Conservation (phyloP, 2,329 filamentous ascomycete species). For the Fusarium coffeatum region DNA sequence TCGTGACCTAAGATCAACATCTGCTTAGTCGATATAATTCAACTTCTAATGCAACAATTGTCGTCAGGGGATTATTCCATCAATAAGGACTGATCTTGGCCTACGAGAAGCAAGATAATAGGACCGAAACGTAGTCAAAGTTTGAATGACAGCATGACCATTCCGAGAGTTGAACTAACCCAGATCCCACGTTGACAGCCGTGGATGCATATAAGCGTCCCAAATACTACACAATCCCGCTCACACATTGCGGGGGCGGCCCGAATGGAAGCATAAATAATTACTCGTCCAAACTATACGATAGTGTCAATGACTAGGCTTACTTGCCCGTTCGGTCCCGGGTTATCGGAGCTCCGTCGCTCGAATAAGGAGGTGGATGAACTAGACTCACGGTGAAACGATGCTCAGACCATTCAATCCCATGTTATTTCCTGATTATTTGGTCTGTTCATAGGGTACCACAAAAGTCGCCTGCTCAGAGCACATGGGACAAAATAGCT, state of each 20-base stretch:
- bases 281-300: background rate
- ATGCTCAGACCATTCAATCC: background rate
- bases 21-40: background rate
- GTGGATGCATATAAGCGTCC: background rate
- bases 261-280: constrained; percentile 6
- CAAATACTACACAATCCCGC: constrained; percentile 1
- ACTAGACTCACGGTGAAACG: background rate
- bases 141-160: background rate
- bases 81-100: background rate
- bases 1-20: background rate
- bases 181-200: background rate
- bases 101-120: background rate
- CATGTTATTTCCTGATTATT: background rate
- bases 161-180: background rate
- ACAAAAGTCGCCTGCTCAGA: rapidly evolving
- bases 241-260: constrained; percentile 24
- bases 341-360: background rate
- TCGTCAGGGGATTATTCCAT: too few relatives aligned
- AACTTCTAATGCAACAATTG: too few relatives aligned
- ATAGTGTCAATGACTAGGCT: background rate
- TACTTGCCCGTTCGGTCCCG: background rate
- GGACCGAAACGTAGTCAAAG: constrained; percentile 13
- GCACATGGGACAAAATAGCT: too few relatives aligned
- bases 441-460: background rate
- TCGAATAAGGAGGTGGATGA: constrained; percentile 7